Evolutionary conservation across 2,329 filamentous ascomycete genomes (phyloP), one percentile per base, ranked within the genome.

Genomic region (Talaromyces albobiverticillius): DNA sequence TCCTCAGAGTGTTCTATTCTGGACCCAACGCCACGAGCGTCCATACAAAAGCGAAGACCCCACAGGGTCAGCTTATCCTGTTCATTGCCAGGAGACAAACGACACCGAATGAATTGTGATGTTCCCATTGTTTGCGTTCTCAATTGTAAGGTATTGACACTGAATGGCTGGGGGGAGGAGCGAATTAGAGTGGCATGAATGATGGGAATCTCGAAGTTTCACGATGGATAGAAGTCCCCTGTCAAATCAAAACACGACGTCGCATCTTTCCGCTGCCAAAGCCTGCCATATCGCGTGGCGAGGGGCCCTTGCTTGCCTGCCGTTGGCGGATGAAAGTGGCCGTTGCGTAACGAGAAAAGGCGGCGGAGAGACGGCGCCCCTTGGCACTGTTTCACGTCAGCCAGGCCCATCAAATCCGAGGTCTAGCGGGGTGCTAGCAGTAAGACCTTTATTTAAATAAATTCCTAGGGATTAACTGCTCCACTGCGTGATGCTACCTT

Each of bases 371-470:
- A 54, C 46, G 53, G 53, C 53, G 53, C 18, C 25, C 8, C 49
- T 55, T 55, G 47, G 53, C 53, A 32, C 29, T 20, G 53, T 55
- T 55, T 55, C 53, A 55, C 14, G n/a, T 45, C 25, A 14, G 31
- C 41, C 31, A 55, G 25, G 34, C 42, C 29, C 46, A 23, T 43
- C 34, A 20, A 29, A 40, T 22, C 25, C 18, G 18, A 51, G 32
- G 8, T 8, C 10, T 34, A 34, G 31, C 31, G 31, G 13, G 13
- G 31, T 14, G 13, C 13, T 8, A 10, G 31, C 31, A 34, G 31
- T 3, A 34, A 34, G 31, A 34, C 7, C 31, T 34, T 14, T 14
- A 4, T 34, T 29, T 4, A 5, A 29, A 29, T 29, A n/a, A n/a
- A n/a, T n/a, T n/a, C n/a, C n/a, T n/a, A n/a, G n/a, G n/a, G n/a